Evolutionary conservation across 1,284 basidiomycete genomes (phyloP), one percentile per base, ranked within the genome.

Genomic region (Cryptococcus sp.): DNA sequence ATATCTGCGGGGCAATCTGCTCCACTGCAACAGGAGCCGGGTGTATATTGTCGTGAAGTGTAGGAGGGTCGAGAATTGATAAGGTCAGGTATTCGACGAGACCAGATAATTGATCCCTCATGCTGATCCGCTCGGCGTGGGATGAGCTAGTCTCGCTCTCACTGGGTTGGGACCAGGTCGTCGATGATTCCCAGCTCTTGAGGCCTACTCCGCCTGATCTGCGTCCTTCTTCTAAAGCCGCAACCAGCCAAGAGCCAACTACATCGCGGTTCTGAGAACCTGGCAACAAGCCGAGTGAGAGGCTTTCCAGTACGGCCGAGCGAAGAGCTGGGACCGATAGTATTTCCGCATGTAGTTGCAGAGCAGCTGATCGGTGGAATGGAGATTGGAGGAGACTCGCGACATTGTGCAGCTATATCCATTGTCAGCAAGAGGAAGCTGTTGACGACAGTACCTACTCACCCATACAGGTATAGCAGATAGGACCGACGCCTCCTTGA

Each of bases 381-480:
- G 91, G 86, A 60, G 93, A 90, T 19, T 91, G 81, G 47, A 93
- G 85, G 11, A 97, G 82, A 0, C 88, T 82, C 0, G 93, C 88
- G 41, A 91, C 81, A 76, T 96, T 91, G 78, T 96, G 91, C 41
- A 91, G 79, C 92, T 93, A 69, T 13, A n/a, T 10, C 17, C 22
- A 27, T 27, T 50, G 82, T 57, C 42, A 48, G 55, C 10, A 23
- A 20, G 52, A 13, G 19, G 6, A 8, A 27, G 10, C 27, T n/a
- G 30, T 4, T 35, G 30, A 35, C 30, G 13, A 4, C 30, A 35
- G 4, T 8, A 8, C 30, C 8, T 1, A 69, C 91, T 70, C 71
- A 94, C 91, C 93, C 93, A 96, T 59, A 94, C 91, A 6, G 91
- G 92, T 55, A 91, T 76, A 2, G 83, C 74, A 8, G 73, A 65